Evolutionary conservation across 108 stramenopile genomes (phyloP).

Genomic region (Heterococcus sp.): DNA sequence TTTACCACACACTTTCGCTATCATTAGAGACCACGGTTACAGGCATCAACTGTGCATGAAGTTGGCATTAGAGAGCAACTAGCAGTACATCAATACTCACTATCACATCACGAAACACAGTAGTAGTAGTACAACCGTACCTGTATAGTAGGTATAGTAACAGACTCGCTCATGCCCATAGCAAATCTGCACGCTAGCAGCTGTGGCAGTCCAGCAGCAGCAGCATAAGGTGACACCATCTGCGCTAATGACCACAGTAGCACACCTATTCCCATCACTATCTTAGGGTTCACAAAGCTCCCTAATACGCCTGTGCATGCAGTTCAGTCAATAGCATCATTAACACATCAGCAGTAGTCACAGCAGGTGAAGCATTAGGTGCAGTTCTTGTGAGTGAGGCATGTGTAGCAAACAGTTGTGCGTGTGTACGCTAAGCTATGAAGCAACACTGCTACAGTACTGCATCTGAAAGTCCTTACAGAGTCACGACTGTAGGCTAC

Average conservation of each 20-base stretch:
- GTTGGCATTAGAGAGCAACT: no score
- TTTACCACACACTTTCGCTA: no score
- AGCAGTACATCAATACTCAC: no score
- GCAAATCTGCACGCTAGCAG: slow-evolving; percentile 64
- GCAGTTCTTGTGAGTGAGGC: background rate
- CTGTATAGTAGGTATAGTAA: slow-evolving; percentile 75
- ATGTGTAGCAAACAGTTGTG: background rate
- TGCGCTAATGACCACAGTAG: slow-evolving; percentile 10
- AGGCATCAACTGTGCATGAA: no score
- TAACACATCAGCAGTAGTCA: background rate
- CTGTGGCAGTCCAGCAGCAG: slow-evolving; percentile 42
- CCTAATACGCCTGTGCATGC: background rate
- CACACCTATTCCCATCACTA: slow-evolving; percentile 56
- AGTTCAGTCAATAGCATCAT: background rate
- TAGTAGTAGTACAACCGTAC: background rate
- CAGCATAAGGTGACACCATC: slow-evolving; percentile 33
- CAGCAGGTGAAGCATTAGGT: background rate
- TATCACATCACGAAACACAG: background rate
- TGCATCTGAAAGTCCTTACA: no score
- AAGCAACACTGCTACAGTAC: no score
- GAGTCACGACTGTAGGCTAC: no score
- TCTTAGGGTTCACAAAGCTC: background rate
- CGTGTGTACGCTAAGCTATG: slow-evolving; percentile 2
- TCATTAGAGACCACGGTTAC: no score
- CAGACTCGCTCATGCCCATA: slow-evolving; percentile 76